These are phyloP conservation scores for Linum usitatissimum DNA, from an alignment of 345 rosid species.

Conservation along the genomic window DNA sequence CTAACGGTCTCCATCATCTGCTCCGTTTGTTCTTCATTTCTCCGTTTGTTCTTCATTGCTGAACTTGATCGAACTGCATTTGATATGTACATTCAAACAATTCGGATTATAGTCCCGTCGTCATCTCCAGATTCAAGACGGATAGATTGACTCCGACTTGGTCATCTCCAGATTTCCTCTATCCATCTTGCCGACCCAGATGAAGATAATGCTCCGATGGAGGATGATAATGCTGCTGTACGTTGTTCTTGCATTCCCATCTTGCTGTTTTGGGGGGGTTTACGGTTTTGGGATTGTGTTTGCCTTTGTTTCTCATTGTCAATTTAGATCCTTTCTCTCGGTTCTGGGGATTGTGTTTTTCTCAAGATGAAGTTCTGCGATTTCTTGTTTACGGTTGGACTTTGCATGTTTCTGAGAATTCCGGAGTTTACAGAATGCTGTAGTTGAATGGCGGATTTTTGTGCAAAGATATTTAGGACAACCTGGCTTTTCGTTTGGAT, in stretches of 20 bases:
- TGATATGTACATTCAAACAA: too few species aligned
- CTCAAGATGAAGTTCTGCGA: not conserved
- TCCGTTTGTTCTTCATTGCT: too few species aligned
- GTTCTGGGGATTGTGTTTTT: slow-evolving; percentile 3
- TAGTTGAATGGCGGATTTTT: too few species aligned
- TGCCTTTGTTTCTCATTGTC: not conserved
- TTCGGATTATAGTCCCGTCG: too few species aligned
- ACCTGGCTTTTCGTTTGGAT: too few species aligned
- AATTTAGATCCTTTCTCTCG: slow-evolving; percentile 5
- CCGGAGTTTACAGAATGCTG: not conserved
- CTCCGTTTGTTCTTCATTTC: too few species aligned
- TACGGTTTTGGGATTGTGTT: slow-evolving; percentile 3
- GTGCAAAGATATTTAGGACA: too few species aligned
- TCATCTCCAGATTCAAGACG: too few species aligned
- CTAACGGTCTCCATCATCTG: too few species aligned
- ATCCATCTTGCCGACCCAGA: slow-evolving; percentile 37
- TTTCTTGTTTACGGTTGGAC: slow-evolving; percentile 7
- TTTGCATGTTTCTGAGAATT: slow-evolving; percentile 9
- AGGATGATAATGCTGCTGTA: slow-evolving; percentile 26
- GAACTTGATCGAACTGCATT: too few species aligned
- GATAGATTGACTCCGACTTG: too few species aligned
- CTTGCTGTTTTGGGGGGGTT: slow-evolving; percentile 13
- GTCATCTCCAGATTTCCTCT: slow-evolving; percentile 48
- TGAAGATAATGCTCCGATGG: slow-evolving; percentile 4
- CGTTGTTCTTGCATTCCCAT: slow-evolving; percentile 18